Base-by-base conservation (phyloP, 2,329 filamentous ascomycete genomes). In the Tolypocladium ovalisporum region DNA sequence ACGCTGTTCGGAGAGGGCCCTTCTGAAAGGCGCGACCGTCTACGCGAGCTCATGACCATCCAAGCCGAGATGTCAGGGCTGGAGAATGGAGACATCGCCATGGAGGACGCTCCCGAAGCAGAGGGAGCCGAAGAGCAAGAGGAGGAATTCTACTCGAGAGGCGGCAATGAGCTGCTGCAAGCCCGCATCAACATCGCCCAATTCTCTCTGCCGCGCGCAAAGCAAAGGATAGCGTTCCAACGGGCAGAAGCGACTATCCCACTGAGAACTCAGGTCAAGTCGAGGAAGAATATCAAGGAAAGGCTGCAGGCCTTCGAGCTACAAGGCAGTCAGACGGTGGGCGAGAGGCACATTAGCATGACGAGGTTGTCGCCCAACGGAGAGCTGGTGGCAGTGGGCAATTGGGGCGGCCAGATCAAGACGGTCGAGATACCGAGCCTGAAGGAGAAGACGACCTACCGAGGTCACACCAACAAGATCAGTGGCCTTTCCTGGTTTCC, bases 71-170 rank as follows among this genome's bases (percentile, higher is more conserved):
- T 82, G 62, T 76, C 76, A 19, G 78, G 74, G 27, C 71, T 76
- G 42, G 76, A 84, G 61, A 77, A 74, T 1, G 85, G 81, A 55
- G 86, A 86, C 63, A 76, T 80, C 59, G 76, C 72, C 51, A 85
- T 85, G 80, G 80, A 79, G 49, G 86, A 89, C 66, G 80, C 70
- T 10, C 71, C 70, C 58, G 79, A 76, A 0, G 83, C 83, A 2
- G 84, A 83, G 5, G 84, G 85, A 22, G 85, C 83, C 54, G 86
- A 79, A 3, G 89, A 92, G 56, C 84, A 87, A 64, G 89, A 95
- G 62, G 91, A 97, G 67, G 94, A 99, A 65, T 99, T 97, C 71
- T 99, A 97, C 70, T 96, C 93, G 0, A 82, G 88, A 64, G 94
- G 94, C 3, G 83, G 85, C 1, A 78, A 83, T 4, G 85, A 86